A percentile compares a stretch with the other conserved stretches of the same genome.
Conservation (phyloP, 371 early-diverging fungal genomes). For the Mucor indicus region DNA sequence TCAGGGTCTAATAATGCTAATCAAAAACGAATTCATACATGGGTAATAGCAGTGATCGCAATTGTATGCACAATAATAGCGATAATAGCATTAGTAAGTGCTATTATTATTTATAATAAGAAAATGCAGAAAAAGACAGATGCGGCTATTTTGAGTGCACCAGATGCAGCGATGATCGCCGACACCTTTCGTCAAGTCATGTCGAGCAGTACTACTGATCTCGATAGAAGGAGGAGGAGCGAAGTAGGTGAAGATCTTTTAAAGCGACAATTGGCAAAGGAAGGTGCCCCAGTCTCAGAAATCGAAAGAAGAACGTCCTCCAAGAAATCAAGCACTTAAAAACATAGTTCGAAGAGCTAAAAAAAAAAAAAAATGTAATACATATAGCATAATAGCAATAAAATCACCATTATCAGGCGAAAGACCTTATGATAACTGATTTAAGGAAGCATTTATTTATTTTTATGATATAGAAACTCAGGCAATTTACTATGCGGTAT, state of each 20-base stretch:
- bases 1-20: too few relatives aligned
- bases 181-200: conserved; percentile 18
- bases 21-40: conserved; percentile 4
- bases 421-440: too few relatives aligned
- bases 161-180: conserved; percentile 18
- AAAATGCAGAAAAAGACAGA: too few relatives aligned
- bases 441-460: too few relatives aligned
- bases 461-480: too few relatives aligned
- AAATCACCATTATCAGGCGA: too few relatives aligned
- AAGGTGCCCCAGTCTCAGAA: conserved; percentile 10
- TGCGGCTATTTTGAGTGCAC: conserved; percentile 14
- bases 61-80: conserved; percentile 9
- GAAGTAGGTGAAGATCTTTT: conserved; percentile 15
- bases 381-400: too few relatives aligned
- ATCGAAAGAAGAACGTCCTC: conserved; percentile 13
- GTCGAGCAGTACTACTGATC: too few relatives aligned
- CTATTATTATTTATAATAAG: conserved; percentile 16
- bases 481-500: too few relatives aligned
- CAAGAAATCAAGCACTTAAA: too few relatives aligned
- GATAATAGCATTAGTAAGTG: conserved; percentile 6
- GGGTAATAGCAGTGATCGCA: conserved; percentile 20
- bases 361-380: too few relatives aligned
- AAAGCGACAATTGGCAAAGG: conserved; percentile 7
- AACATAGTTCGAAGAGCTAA: too few relatives aligned
- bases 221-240: not conserved